phyloP scores from a whole-genome alignment of 148 eudicot genomes.

The Amaranthus cruentus region DNA sequence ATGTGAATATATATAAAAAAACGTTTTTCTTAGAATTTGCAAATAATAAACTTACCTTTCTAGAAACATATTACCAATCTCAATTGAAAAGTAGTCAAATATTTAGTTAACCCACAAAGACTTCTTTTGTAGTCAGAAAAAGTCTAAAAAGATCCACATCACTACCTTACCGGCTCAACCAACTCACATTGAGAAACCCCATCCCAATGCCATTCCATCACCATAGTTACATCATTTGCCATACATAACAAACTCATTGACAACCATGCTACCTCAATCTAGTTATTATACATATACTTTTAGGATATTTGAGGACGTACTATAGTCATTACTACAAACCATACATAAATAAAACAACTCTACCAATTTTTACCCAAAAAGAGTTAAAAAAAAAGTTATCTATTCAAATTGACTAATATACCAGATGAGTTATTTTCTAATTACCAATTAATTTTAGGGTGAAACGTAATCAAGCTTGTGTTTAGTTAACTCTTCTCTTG shows the following conservation, averaged over 20 bases:
- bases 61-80: not conserved
- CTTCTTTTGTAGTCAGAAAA: not conserved
- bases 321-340: too few species aligned
- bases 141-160: slow-evolving; percentile 10
- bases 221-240: not conserved
- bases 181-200: slow-evolving; percentile 11
- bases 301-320: not conserved
- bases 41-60: not conserved
- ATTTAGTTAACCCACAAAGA: not conserved
- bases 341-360: not conserved
- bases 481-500: too few species aligned
- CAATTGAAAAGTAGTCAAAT: not conserved
- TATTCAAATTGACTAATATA: too few species aligned
- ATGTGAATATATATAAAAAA: not conserved
- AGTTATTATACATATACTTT: not conserved
- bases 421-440: too few species aligned
- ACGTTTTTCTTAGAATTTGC: not conserved
- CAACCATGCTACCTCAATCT: slow-evolving; percentile 16
- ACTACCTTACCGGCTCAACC: slow-evolving; percentile 22
- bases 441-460: too few species aligned
- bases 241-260: slow-evolving; percentile 24
- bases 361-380: slow-evolving; percentile 11
- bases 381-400: not conserved
- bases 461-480: too few species aligned
- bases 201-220: slow-evolving; percentile 10